Base-by-base conservation (phyloP, 768 basidiomycete species). In the Coprinopsis cinerea region DNA sequence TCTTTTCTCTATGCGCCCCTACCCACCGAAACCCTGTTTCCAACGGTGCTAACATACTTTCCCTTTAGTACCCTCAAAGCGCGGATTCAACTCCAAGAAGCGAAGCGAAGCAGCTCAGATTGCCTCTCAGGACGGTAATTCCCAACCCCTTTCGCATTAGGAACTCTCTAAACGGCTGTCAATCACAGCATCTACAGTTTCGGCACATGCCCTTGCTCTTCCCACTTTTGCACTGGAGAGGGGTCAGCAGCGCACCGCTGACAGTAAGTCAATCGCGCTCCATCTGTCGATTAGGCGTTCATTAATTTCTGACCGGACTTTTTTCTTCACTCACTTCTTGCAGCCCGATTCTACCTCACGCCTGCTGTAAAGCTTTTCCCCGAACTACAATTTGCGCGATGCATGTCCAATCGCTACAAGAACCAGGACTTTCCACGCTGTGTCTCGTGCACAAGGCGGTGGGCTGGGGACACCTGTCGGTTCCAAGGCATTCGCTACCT, bases 391-490 rank as follows among this genome's bases (percentile, higher is more conserved):
- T 82, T 80, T 53, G 83, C 87, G 2, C 78, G 88, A 4, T 91
- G 88, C 68, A 91, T 91, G 88, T 88, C 88, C 0, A 85, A 81
- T 57, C 76, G 85, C 42, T 90, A 89, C 62, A 78, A 78, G 53
- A 67, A 71, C 37, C 85, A 88, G 55, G 72, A 76, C 45, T 87
- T 89, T 64, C 85, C 88, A 34, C 82, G 85, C 13, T 91, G 88
- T 58, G 84, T 90, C 28, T 84, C 87, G 2, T 91, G 88, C 63
- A 89, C 84, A 27, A 82, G 88, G 35, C 83, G 88, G 20, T 90
- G 88, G 88, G 87, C 87, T 0, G 88, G 88, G 34, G 88, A 91
- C 61, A 89, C 87, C 2, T 91, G 88, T 60, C 82, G 88, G 22
- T 91, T 91, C 66, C 88, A 90, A 62, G 81, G 81, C n/a, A 85